phyloP scores from a whole-genome alignment of 2,329 filamentous ascomycete genomes.

The Tolypocladium guangdongense region DNA sequence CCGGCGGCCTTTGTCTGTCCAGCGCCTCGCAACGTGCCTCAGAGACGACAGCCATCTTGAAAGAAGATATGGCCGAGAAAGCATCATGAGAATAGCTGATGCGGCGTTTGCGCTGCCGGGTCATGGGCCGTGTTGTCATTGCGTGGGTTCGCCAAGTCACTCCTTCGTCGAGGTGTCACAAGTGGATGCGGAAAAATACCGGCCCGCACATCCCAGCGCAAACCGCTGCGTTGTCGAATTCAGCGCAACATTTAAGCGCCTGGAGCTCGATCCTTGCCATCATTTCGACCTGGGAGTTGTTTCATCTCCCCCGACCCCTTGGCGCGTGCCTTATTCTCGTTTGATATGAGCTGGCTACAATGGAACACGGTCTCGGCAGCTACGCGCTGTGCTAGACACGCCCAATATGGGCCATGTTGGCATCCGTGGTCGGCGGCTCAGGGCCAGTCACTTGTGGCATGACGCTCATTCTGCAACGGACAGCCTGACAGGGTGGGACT shows the following conservation, averaged over 20 bases:
- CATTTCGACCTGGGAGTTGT: background rate
- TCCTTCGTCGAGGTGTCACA: background rate
- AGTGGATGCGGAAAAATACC: background rate
- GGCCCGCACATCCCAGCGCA: background rate
- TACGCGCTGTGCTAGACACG: background rate
- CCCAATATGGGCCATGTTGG: background rate
- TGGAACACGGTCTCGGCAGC: too few species aligned
- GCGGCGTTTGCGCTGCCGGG: background rate
- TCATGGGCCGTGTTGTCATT: background rate
- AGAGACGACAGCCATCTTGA: background rate
- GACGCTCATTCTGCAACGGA: background rate
- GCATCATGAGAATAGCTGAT: background rate
- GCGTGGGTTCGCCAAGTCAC: too few species aligned
- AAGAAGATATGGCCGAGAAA: background rate
- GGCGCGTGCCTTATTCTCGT: too few species aligned
- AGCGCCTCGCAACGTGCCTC: background rate
- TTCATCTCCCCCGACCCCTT: background rate
- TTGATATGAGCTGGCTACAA: too few species aligned
- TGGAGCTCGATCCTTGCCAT: background rate
- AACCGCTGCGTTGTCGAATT: too few species aligned
- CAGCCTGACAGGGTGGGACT: background rate
- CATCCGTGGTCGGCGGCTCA: background rate
- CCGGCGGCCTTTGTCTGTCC: background rate
- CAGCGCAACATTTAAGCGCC: background rate
- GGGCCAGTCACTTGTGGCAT: background rate